These are phyloP conservation scores for Blastocrithidia nonstop DNA, from an alignment of 208 protist species.

Conservation along the genomic window DNA sequence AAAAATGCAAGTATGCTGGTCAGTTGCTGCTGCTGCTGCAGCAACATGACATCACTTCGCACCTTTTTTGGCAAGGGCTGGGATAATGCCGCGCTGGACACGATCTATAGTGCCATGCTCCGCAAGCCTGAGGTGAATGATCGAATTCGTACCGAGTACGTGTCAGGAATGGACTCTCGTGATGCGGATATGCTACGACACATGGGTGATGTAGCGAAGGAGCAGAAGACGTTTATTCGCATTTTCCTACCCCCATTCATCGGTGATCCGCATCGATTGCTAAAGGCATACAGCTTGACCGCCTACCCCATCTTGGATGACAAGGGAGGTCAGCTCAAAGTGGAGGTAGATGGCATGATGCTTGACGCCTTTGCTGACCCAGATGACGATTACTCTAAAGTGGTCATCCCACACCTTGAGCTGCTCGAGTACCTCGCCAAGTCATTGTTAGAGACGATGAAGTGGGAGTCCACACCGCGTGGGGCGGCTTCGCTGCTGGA, in stretches of 20 bases:
- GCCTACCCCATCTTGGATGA: slow-evolving; percentile 84
- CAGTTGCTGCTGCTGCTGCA: no score
- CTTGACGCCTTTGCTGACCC: slow-evolving; percentile 79
- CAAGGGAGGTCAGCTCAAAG: slow-evolving; percentile 74
- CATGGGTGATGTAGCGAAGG: slow-evolving; percentile 63
- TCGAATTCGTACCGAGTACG: slow-evolving; percentile 62
- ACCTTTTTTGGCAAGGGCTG: slow-evolving; percentile 84
- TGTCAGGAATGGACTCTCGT: slow-evolving; percentile 74
- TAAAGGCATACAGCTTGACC: slow-evolving; percentile 83
- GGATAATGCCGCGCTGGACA: slow-evolving; percentile 80
- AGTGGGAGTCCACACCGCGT: slow-evolving; percentile 77
- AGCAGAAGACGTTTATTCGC: slow-evolving; percentile 80
- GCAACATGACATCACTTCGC: slow-evolving; percentile 28
- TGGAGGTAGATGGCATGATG: slow-evolving; percentile 71
- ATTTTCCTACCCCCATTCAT: slow-evolving; percentile 76
- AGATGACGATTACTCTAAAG: slow-evolving; percentile 83
- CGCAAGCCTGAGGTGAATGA: slow-evolving; percentile 82
- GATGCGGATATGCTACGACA: slow-evolving; percentile 68
- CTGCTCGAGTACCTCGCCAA: slow-evolving; percentile 76
- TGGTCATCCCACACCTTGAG: slow-evolving; percentile 80
- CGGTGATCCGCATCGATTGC: slow-evolving; percentile 74
- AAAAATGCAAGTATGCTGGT: no score
- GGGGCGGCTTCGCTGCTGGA: slow-evolving; percentile 76
- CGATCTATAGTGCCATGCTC: slow-evolving; percentile 71
- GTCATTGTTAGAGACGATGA: slow-evolving; percentile 76